Evolutionary conservation across 23 red algal species (phyloP), one percentile per base, ranked within the genome.

Genomic region (Gracilaria caudata): DNA sequence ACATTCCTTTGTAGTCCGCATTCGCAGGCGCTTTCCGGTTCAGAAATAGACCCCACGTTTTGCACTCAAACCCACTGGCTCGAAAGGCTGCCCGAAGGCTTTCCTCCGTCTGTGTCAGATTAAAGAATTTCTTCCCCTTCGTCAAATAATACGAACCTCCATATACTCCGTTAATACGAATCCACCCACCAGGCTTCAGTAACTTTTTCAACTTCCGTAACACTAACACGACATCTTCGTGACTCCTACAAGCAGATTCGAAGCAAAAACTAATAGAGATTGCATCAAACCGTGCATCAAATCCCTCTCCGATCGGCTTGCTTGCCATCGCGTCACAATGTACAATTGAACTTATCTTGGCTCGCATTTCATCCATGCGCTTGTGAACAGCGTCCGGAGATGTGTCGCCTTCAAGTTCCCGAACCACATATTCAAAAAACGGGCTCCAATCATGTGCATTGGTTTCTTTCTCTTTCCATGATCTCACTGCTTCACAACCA

Each of bases 361-460:
- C 60, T 4, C 60, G 60, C 60, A 65, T 28, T 12, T 65, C 5
- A 1, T 34, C 32, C 26, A 35, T 34, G 7, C 60, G 60, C 25
- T 5, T 6, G 5, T 13, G 10, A 35, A 35, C 60, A 32, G 60
- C 60, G 32, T 65, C 23, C 12, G 26, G 26, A 32, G 26, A 2
- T 17, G 25, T 6, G 29, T 65, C 23, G 4, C 24, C 12, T 30
- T 65, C 60, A 7, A 65, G 60, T 34, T 65, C 60, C 1, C 60
- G 60, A 30, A 65, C 24, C 4, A 65, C 60, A 35, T 65, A 65
- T 34, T 65, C 60, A 35, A 65, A 65, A 19, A 65, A 65, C 60
- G 60, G 60, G 26, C 5, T 65, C 60, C 60, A 65, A 35, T 65
- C 60, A 32, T 65, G 60, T 16, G 60, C 60, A 28, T 19, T 9